Conservation (phyloP, 2,329 filamentous ascomycete genomes). For the Fusarium foetens region DNA sequence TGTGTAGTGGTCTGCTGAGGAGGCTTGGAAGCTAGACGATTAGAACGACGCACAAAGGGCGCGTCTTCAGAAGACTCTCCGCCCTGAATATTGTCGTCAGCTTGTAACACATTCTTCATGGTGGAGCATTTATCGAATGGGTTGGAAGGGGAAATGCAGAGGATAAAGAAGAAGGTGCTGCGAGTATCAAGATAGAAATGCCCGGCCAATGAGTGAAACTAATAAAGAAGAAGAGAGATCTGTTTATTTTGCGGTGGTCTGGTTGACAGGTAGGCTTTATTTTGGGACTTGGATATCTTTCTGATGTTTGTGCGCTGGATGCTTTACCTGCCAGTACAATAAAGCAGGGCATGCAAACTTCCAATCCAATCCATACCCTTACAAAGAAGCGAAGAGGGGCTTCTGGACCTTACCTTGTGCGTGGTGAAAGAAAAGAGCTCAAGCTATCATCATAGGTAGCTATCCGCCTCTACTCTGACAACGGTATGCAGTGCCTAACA, state of each 20-base stretch:
- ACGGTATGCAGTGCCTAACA: not conserved
- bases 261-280: not conserved
- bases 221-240: not conserved
- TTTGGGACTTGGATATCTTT: not conserved
- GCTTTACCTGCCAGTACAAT: constrained; percentile 8
- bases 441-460: constrained; percentile 12
- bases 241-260: not conserved
- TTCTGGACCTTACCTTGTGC: not conserved
- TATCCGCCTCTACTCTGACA: not conserved
- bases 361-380: not conserved
- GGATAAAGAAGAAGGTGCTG: not conserved
- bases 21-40: constrained; percentile 26
- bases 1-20: not conserved
- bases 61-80: not conserved
- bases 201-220: not conserved
- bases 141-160: not conserved
- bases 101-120: constrained; percentile 2
- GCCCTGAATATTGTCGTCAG: constrained; percentile 23
- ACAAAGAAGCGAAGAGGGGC: not conserved
- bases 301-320: not conserved
- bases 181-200: not conserved
- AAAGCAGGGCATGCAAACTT: constrained; percentile 2
- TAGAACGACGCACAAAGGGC: constrained; percentile 33
- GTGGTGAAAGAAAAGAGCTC: not conserved
- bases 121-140: not conserved